phyloP scores from a whole-genome alignment of 176 grass and related monocot species.

The Cymbopogon citratus region DNA sequence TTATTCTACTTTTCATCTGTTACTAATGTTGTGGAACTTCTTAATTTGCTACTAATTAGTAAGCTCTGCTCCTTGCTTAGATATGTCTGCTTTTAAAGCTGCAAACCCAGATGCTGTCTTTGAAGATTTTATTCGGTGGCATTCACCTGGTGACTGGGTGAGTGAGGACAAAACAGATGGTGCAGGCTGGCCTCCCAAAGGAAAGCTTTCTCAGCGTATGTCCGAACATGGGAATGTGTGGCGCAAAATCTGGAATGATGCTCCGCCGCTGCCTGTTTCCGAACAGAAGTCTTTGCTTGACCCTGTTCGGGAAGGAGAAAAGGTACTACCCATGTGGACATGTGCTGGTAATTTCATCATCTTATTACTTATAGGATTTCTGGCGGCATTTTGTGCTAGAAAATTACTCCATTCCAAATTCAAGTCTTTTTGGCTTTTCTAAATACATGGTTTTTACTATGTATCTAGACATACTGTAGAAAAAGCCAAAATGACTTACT shows the following conservation, averaged over 20 bases:
- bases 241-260: conserved; percentile 94
- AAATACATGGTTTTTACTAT: background rate
- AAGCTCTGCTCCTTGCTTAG: conserved; percentile 36
- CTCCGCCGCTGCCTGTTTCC: conserved; percentile 67
- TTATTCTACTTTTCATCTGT: background rate
- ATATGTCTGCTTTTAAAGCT: conserved; percentile 99
- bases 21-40: background rate
- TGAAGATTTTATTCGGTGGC: conserved; percentile 99
- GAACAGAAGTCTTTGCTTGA: conserved; percentile 88
- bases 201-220: conserved; percentile 89
- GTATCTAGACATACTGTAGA: background rate
- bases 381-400: background rate
- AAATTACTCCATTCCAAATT: background rate
- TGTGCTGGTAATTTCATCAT: background rate
- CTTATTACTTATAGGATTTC: background rate
- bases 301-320: conserved; percentile 90
- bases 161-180: conserved; percentile 40
- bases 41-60: conserved; percentile 27
- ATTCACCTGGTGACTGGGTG: conserved; percentile 97
- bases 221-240: conserved; percentile 88
- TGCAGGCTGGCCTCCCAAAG: conserved; percentile 73
- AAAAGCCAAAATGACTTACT: background rate
- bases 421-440: background rate
- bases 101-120: conserved; percentile 90
- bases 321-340: conserved; percentile 52